These are phyloP conservation scores for Orbilia brochopaga DNA, from an alignment of 2,329 filamentous ascomycete genomes.

Conservation along the genomic window DNA sequence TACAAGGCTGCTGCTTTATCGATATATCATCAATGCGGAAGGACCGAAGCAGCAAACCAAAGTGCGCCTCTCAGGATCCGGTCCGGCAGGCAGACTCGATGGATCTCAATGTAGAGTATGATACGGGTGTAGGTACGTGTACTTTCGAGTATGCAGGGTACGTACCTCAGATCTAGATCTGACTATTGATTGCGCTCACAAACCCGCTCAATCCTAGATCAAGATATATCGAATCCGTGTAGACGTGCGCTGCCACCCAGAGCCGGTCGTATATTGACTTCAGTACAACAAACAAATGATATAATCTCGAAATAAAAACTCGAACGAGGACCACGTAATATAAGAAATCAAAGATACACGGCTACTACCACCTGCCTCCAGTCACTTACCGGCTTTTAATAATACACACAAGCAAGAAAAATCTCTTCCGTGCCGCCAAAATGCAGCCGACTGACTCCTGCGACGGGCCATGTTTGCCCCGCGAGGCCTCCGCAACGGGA, in stretches of 20 bases:
- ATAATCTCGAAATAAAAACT: no score
- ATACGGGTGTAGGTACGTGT: neutral
- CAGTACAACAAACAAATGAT: no score
- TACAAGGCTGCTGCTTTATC: no score
- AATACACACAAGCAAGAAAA: neutral
- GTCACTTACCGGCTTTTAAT: no score
- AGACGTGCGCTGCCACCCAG: neutral
- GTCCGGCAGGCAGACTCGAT: neutral
- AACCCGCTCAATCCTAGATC: neutral
- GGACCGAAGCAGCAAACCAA: neutral
- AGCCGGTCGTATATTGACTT: neutral
- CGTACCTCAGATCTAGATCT: constrained; percentile 4
- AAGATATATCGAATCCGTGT: neutral
- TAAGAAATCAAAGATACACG: no score
- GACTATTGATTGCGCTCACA: neutral
- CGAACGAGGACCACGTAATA: no score
- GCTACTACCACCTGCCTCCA: no score
- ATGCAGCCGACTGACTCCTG: neutral
- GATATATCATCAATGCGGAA: neutral
- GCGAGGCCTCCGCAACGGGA: constrained; percentile 33
- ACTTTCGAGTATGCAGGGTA: constrained; percentile 2
- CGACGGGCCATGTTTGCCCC: constrained; percentile 15
- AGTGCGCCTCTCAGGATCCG: constrained; percentile 3
- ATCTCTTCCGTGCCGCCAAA: neutral
- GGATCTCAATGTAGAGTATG: no score